Percentiles rank a stretch among this genome's conserved stretches.
phyloP scores from a whole-genome alignment of 495 filamentous ascomycete species.

The Bryoglossum gracile region DNA sequence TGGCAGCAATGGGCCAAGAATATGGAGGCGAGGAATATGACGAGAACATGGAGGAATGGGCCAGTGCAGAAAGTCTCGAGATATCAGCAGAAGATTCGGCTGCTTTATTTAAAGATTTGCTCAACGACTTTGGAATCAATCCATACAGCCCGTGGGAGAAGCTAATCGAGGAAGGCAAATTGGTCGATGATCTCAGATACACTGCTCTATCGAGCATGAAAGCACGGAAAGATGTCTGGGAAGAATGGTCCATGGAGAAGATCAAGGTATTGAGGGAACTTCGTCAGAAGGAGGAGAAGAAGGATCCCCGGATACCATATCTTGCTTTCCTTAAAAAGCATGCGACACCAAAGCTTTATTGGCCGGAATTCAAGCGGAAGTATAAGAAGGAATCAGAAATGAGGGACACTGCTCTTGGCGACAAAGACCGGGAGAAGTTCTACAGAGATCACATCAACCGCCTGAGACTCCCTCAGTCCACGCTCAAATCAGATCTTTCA shows the following conservation, averaged over 20 bases:
- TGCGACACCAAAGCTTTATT: constrained; percentile 86
- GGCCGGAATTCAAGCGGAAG: constrained; percentile 93
- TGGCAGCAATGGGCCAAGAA: constrained; percentile 64
- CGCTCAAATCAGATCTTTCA: constrained; percentile 71
- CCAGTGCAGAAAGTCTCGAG: constrained; percentile 51
- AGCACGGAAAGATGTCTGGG: constrained; percentile 71
- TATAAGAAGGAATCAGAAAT: constrained; percentile 75
- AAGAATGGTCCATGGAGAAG: constrained; percentile 67
- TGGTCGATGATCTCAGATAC: constrained; percentile 83
- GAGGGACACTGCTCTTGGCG: constrained; percentile 64
- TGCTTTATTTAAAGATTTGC: constrained; percentile 76
- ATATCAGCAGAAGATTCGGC: constrained; percentile 61
- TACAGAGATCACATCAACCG: constrained; percentile 81
- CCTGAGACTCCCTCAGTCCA: constrained; percentile 66
- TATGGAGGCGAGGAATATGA: constrained; percentile 49
- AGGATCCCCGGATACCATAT: constrained; percentile 79
- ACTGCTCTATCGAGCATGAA: constrained; percentile 75
- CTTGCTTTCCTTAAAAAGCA: constrained; percentile 72
- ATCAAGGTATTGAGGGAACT: constrained; percentile 64
- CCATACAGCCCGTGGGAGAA: constrained; percentile 93
- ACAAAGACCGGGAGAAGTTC: constrained; percentile 85
- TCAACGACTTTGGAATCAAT: constrained; percentile 72
- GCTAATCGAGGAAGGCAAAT: constrained; percentile 68
- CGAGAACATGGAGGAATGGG: constrained; percentile 58
- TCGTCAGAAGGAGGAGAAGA: constrained; percentile 70